Conservation (phyloP, 768 basidiomycete genomes). For the Suillus decipiens region DNA sequence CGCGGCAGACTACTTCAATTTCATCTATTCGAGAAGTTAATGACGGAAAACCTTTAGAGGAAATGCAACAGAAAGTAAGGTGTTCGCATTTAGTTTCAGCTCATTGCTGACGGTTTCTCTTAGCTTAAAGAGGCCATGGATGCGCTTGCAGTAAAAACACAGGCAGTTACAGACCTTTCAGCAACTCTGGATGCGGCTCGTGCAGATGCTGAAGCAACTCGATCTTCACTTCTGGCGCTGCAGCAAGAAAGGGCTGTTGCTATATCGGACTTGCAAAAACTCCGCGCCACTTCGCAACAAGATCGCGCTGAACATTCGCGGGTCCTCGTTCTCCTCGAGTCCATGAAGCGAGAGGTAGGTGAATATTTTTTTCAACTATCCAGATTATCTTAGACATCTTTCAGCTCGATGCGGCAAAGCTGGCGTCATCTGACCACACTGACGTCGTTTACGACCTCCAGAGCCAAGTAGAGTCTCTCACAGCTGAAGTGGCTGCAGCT, state of each 20-base stretch:
- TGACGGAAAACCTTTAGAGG: slow-evolving; percentile 56
- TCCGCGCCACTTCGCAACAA: slow-evolving; percentile 42
- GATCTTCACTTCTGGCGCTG: slow-evolving; percentile 43
- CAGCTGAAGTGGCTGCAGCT: slow-evolving; percentile 48
- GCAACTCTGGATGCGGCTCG: slow-evolving; percentile 47
- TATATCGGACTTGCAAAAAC: slow-evolving; percentile 49
- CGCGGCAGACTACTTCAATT: slow-evolving; percentile 59
- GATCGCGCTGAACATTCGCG: slow-evolving; percentile 32
- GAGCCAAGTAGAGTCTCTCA: slow-evolving; percentile 50
- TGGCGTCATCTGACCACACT: slow-evolving; percentile 41
- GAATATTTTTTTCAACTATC: neutral
- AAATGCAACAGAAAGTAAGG: slow-evolving; percentile 62
- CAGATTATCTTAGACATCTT: slow-evolving; percentile 8
- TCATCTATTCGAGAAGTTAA: slow-evolving; percentile 75
- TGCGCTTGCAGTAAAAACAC: slow-evolving; percentile 54
- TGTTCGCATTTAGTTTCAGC: neutral
- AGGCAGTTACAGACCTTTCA: slow-evolving; percentile 48
- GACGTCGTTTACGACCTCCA: slow-evolving; percentile 50
- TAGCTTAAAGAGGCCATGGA: slow-evolving; percentile 64
- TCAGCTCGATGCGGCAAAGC: slow-evolving; percentile 56
- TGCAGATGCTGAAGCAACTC: slow-evolving; percentile 52
- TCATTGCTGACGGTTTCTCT: slow-evolving; percentile 5
- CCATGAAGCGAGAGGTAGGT: slow-evolving; percentile 55
- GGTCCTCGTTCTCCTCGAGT: slow-evolving; percentile 36
- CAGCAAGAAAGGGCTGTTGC: slow-evolving; percentile 49